Percentiles rank a stretch among this genome's conserved stretches.
Evolutionary conservation across 371 early-diverging fungal species (phyloP).

Genomic region (Lichtheimia hyalospora): DNA sequence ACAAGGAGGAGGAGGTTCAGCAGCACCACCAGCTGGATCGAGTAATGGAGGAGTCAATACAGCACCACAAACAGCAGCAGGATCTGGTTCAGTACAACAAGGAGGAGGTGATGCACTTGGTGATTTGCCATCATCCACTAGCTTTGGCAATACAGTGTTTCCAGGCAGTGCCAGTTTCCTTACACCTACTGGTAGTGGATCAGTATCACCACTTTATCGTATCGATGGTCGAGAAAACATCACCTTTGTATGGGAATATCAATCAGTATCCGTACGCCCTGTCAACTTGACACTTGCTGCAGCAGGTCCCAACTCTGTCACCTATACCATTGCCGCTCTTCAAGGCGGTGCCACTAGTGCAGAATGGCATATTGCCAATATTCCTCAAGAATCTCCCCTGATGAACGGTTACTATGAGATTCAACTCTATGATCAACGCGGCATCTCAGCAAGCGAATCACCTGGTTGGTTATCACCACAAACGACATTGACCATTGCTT

Average conservation of each 20-base stretch:
- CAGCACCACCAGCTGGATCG: too few relatives aligned
- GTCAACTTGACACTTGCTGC: constrained; percentile 41
- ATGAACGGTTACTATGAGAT: constrained; percentile 47
- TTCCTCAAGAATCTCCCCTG: constrained; percentile 36
- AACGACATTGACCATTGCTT: constrained; percentile 37
- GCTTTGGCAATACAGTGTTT: constrained; percentile 34
- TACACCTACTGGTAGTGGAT: constrained; percentile 42
- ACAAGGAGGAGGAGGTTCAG: too few relatives aligned
- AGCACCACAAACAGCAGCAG: constrained; percentile 1
- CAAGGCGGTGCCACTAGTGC: constrained; percentile 39
- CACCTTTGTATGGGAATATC: constrained; percentile 45
- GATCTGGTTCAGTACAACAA: background rate
- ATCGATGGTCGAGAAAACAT: constrained; percentile 42
- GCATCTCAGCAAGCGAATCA: constrained; percentile 24
- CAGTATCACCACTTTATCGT: constrained; percentile 44
- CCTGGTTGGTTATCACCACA: constrained; percentile 46
- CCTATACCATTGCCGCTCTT: constrained; percentile 41
- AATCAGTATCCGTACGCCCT: constrained; percentile 37
- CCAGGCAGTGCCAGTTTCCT: constrained; percentile 37
- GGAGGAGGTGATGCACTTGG: constrained; percentile 5
- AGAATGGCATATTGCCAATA: constrained; percentile 41
- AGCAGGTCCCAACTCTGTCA: constrained; percentile 32
- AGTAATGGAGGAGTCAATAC: background rate
- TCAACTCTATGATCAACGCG: constrained; percentile 50
- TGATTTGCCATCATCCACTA: constrained; percentile 38